Percentiles rank a stretch among this genome's conserved stretches.
These are phyloP conservation scores for Lachnum nothofagi DNA, from an alignment of 2,329 filamentous ascomycete species.

Conservation along the genomic window DNA sequence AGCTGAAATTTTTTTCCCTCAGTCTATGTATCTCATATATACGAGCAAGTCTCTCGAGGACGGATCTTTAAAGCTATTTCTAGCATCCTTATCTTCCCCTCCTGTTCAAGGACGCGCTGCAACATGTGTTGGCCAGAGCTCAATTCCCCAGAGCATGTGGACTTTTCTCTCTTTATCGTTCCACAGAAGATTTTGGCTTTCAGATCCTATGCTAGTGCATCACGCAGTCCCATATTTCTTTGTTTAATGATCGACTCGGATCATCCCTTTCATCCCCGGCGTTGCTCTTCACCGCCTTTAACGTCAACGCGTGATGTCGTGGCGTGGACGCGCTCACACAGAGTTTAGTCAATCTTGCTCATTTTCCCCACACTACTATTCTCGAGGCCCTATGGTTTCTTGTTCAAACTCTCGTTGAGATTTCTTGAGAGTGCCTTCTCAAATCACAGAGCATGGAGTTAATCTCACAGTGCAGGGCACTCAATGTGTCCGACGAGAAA, in stretches of 20 bases:
- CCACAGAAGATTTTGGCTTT: too few species aligned
- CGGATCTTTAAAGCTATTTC: background rate
- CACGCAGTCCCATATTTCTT: too few species aligned
- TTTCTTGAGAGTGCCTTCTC: background rate
- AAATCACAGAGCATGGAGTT: background rate
- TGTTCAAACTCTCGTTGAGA: too few species aligned
- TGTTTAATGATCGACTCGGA: too few species aligned
- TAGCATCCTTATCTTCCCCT: too few species aligned
- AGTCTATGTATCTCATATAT: too few species aligned
- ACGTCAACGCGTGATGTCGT: background rate
- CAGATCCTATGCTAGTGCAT: too few species aligned
- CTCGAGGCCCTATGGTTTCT: too few species aligned
- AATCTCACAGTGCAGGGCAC: constrained; percentile 21
- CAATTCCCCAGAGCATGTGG: too few species aligned
- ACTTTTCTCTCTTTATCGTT: background rate
- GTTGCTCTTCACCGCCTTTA: background rate
- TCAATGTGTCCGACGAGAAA: constrained; percentile 36
- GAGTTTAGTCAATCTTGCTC: too few species aligned
- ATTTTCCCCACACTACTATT: background rate
- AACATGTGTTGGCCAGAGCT: background rate
- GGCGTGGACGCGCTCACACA: background rate
- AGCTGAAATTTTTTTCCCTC: too few species aligned
- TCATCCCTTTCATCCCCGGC: background rate
- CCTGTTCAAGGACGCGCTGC: background rate
- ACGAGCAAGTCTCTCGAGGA: background rate